These are phyloP conservation scores for Mortierella sp. DNA, from an alignment of 371 early-diverging fungal genomes.

Conservation along the genomic window DNA sequence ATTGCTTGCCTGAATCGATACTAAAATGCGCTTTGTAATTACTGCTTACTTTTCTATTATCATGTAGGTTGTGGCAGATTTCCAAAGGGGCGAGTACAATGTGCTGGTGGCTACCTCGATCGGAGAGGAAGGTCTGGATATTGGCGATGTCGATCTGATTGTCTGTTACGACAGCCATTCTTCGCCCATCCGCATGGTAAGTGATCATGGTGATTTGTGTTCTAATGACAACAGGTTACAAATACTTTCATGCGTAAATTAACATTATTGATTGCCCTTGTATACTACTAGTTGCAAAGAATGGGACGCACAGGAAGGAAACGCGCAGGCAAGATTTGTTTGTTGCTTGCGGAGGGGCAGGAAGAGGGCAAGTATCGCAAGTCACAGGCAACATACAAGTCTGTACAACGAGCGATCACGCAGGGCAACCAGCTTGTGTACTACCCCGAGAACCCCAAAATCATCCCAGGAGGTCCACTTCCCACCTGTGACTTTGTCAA, in stretches of 20 bases:
- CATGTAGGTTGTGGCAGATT: constrained; percentile 47
- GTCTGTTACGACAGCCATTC: constrained; percentile 92
- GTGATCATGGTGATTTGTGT: constrained; percentile 19
- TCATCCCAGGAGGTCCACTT: constrained; percentile 30
- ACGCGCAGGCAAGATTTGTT: constrained; percentile 85
- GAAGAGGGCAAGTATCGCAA: constrained; percentile 82
- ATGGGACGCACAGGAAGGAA: constrained; percentile 97
- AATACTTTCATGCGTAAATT: constrained; percentile 4
- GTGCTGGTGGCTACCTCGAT: constrained; percentile 93
- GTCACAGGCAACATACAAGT: constrained; percentile 73
- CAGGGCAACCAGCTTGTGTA: constrained; percentile 61
- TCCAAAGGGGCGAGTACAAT: constrained; percentile 68
- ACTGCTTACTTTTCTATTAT: neutral
- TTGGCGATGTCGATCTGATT: constrained; percentile 97
- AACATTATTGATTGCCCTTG: neutral
- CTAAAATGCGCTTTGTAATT: neutral
- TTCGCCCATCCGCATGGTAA: constrained; percentile 87
- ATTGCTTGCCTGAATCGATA: neutral
- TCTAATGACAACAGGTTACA: neutral
- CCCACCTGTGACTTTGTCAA: constrained; percentile 41
- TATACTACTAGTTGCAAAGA: constrained; percentile 87
- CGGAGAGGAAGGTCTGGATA: constrained; percentile 98
- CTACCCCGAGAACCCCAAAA: constrained; percentile 60
- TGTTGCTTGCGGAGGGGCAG: constrained; percentile 85
- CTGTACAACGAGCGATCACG: constrained; percentile 70